Conservation (phyloP, 73 alveolate genomes). For the Effrenium voratum region DNA sequence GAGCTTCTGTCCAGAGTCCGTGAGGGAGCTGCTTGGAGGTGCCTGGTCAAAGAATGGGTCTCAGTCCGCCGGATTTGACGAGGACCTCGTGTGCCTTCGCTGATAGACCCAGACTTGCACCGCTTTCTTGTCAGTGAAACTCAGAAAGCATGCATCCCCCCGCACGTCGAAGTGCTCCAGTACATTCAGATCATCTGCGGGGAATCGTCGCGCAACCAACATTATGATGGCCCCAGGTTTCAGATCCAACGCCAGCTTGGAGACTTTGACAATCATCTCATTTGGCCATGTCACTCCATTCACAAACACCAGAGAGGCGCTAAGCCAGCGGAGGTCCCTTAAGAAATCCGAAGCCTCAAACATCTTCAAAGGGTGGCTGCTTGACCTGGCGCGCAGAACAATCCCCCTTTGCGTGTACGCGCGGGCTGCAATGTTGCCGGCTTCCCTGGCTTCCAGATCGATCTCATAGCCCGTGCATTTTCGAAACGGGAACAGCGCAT, state of each 20-base stretch:
- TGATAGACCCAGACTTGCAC: slow-evolving; percentile 54
- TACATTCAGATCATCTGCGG: slow-evolving; percentile 2
- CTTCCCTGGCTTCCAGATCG: slow-evolving; percentile 50
- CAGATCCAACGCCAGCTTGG: not conserved
- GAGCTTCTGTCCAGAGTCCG: too few relatives aligned
- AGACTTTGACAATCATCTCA: not conserved
- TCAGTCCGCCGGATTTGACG: too few relatives aligned
- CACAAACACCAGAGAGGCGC: slow-evolving; percentile 62
- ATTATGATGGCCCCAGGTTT: not conserved
- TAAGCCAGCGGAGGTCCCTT: not conserved
- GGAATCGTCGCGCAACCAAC: slow-evolving; percentile 65
- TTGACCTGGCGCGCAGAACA: not conserved
- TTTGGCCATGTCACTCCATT: slow-evolving; percentile 89
- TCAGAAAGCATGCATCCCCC: slow-evolving; percentile 64
- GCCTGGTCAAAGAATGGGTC: too few relatives aligned
- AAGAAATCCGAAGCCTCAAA: slow-evolving; percentile 3
- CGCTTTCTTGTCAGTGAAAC: slow-evolving; percentile 68
- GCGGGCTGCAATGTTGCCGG: slow-evolving; percentile 1
- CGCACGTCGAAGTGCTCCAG: slow-evolving; percentile 74
- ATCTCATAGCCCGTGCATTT: slow-evolving; percentile 70
- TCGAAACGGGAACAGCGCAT: slow-evolving; percentile 68
- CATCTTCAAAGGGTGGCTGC: slow-evolving; percentile 21
- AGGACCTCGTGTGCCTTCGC: too few relatives aligned
- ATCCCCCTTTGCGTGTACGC: not conserved
- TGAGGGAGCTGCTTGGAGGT: too few relatives aligned